phyloP scores from a whole-genome alignment of 805 yeast genomes.

The Candida khao-thaluensis region DNA sequence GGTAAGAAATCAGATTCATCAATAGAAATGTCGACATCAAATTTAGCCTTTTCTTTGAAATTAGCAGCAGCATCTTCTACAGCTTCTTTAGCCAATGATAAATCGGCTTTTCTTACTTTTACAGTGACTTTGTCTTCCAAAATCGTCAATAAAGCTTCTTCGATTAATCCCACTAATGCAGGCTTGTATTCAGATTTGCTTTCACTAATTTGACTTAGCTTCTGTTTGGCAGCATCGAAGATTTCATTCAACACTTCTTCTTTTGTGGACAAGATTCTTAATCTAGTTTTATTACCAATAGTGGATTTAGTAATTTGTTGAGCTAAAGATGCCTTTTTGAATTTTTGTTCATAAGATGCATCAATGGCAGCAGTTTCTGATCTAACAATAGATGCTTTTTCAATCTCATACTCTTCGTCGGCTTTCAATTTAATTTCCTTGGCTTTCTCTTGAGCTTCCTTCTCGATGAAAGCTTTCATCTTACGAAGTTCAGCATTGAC shows the following conservation, averaged over 20 bases:
- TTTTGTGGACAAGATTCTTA: constrained; percentile 82
- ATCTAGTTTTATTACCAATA: constrained; percentile 91
- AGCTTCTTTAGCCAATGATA: constrained; percentile 58
- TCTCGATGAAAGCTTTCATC: constrained; percentile 98
- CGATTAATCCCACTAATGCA: constrained; percentile 72
- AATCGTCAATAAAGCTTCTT: constrained; percentile 69
- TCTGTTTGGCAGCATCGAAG: constrained; percentile 64
- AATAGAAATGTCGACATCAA: constrained; percentile 53
- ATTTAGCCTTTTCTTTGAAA: constrained; percentile 62
- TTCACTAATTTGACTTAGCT: constrained; percentile 57
- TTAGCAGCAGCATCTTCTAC: constrained; percentile 58
- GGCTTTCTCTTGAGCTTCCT: constrained; percentile 99
- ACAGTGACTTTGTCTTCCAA: constrained; percentile 69
- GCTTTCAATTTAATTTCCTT: constrained; percentile 94
- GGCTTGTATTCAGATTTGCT: constrained; percentile 62
- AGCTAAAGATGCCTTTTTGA: constrained; percentile 87
- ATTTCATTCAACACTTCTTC: constrained; percentile 72
- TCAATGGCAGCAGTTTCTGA: constrained; percentile 89
- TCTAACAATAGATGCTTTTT: constrained; percentile 92
- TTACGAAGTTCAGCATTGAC: constrained; percentile 94
- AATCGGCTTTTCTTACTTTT: constrained; percentile 67
- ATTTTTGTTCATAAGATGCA: constrained; percentile 69
- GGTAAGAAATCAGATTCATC: constrained; percentile 58
- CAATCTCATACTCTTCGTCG: constrained; percentile 98
- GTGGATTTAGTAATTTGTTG: constrained; percentile 96